Conservation (phyloP, 805 yeast species). For the Blastobotrys robertii region DNA sequence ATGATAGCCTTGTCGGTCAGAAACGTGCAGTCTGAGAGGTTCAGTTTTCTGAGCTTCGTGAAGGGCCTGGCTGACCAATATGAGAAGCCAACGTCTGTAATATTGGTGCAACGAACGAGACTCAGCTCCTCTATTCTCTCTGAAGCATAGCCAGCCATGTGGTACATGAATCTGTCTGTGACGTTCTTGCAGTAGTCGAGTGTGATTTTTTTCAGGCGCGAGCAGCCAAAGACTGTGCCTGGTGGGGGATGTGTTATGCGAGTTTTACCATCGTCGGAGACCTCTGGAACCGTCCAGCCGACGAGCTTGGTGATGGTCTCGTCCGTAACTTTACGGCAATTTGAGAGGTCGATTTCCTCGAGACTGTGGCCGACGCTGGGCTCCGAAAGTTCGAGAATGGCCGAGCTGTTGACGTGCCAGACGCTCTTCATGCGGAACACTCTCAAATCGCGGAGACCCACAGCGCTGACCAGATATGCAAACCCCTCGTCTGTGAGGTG, state of each 20-base stretch:
- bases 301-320: constrained; percentile 60
- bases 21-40: constrained; percentile 65
- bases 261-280: neutral
- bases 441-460: constrained; percentile 56
- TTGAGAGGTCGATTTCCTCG: constrained; percentile 54
- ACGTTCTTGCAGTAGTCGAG: constrained; percentile 70
- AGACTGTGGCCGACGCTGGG: constrained; percentile 52
- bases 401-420: constrained; percentile 76
- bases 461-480: constrained; percentile 56
- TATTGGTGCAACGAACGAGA: constrained; percentile 66
- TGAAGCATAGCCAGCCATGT: constrained; percentile 50
- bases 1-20: constrained; percentile 56
- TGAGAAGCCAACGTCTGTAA: constrained; percentile 64
- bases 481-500: constrained; percentile 72
- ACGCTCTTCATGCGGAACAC: constrained; percentile 53
- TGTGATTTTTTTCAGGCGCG: constrained; percentile 41
- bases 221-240: constrained; percentile 42
- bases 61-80: constrained; percentile 50
- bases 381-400: constrained; percentile 66
- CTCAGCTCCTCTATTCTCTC: constrained; percentile 47
- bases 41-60: constrained; percentile 41
- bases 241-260: constrained; percentile 1
- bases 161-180: constrained; percentile 58
- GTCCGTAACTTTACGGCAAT: constrained; percentile 66
- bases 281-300: constrained; percentile 34